Conservation (phyloP, 1,139 yeast species). For the Suhomyces atakaporum region DNA sequence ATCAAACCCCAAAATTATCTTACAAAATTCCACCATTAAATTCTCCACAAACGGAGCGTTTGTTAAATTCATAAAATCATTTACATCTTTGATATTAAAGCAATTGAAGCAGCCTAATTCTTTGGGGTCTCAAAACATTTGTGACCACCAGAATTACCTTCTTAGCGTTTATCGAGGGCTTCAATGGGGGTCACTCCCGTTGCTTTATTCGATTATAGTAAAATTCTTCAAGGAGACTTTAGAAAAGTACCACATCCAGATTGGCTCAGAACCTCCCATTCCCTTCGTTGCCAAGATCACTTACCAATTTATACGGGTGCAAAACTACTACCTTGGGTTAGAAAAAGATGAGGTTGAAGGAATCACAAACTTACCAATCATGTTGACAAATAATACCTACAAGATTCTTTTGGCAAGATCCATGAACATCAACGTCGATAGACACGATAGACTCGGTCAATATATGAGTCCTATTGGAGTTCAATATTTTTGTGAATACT, state of each 20-base stretch:
- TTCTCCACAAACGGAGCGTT: conserved; percentile 5
- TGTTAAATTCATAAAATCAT: conserved; percentile 6
- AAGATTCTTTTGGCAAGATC: background rate
- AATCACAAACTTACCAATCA: background rate
- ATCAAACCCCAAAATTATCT: conserved; percentile 3
- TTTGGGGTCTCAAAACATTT: background rate
- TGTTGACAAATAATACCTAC: conserved; percentile 1
- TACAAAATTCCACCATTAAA: conserved; percentile 2
- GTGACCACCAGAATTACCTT: conserved; percentile 22
- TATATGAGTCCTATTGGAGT: conserved; percentile 13
- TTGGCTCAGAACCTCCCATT: background rate
- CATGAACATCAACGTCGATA: background rate
- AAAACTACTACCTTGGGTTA: conserved; percentile 9
- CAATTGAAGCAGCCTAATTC: conserved; percentile 19
- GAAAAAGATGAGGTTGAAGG: background rate
- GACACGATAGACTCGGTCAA: background rate
- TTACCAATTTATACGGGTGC: conserved; percentile 17
- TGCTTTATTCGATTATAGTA: conserved; percentile 25
- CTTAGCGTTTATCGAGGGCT: conserved; percentile 29
- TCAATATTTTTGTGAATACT: conserved; percentile 16
- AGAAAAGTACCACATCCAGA: background rate
- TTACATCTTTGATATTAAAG: conserved; percentile 10
- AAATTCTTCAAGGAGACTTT: conserved; percentile 24
- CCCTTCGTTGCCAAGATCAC: conserved; percentile 13
- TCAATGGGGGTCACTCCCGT: conserved; percentile 26